Evolutionary conservation across 192 early-diverging fungal genomes (phyloP).

Genomic region (Umbelopsis sp.): DNA sequence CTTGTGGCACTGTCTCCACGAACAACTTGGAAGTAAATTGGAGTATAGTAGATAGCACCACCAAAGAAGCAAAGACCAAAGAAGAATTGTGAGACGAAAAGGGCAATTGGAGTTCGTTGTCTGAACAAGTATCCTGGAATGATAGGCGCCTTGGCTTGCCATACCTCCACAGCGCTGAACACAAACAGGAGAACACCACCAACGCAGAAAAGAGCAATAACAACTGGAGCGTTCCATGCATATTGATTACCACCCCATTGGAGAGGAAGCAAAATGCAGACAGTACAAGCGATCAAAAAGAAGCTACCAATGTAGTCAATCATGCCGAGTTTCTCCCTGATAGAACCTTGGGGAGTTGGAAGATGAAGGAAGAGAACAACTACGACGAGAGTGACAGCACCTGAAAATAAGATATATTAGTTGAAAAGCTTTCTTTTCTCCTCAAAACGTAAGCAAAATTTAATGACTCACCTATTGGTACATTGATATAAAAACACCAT

Average conservation of each 20-base stretch:
- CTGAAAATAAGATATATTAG: no score
- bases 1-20: conserved; percentile 64
- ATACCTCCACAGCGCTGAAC: conserved; percentile 67
- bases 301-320: conserved; percentile 67
- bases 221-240: conserved; percentile 62
- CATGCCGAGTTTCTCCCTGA: conserved; percentile 53
- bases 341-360: conserved; percentile 46
- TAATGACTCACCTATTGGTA: no score
- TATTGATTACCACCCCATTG: conserved; percentile 74
- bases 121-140: conserved; percentile 65
- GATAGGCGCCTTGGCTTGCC: conserved; percentile 67
- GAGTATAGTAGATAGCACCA: conserved; percentile 65
- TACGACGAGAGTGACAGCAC: conserved; percentile 43
- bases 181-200: conserved; percentile 46
- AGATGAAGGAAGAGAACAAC: conserved; percentile 54
- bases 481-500: conserved; percentile 62
- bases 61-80: conserved; percentile 50
- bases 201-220: conserved; percentile 56
- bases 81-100: conserved; percentile 44
- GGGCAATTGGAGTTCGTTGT: conserved; percentile 43
- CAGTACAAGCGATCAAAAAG: conserved; percentile 48
- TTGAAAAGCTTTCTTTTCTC: no score
- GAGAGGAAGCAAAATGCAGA: conserved; percentile 68
- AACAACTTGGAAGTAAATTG: conserved; percentile 77
- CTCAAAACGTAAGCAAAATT: no score